Conservation (phyloP, 139 green algal species). For the Mychonastes homosphaera region DNA sequence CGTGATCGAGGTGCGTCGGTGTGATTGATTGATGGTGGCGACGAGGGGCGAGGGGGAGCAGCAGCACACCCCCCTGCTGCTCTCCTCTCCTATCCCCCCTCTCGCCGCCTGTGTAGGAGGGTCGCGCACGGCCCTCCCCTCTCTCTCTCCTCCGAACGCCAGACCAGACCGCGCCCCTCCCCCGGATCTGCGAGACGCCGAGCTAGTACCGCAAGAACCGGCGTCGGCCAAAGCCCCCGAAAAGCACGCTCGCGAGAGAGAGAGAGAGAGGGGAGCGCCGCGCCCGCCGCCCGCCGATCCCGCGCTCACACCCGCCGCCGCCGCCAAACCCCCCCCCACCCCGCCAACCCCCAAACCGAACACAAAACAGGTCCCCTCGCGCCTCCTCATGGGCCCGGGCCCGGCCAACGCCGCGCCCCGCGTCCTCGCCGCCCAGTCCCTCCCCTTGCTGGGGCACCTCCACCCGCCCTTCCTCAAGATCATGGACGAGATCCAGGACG, state of each 20-base stretch:
- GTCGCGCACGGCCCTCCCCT: not conserved
- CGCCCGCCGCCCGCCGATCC: not conserved
- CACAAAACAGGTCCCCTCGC: conserved; percentile 38
- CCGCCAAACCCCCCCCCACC: not conserved
- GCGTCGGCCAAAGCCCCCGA: not conserved
- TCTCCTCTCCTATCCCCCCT: not conserved
- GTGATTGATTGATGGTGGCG: not conserved
- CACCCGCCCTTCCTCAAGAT: conserved; percentile 90
- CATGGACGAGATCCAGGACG: conserved; percentile 76
- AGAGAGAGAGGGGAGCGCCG: not conserved
- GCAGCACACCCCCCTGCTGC: not conserved
- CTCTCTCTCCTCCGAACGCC: not conserved
- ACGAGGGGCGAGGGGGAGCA: no score
- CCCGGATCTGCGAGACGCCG: not conserved
- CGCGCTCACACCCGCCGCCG: not conserved
- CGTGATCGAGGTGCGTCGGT: conserved; percentile 17
- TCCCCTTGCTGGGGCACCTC: conserved; percentile 81
- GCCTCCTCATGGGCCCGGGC: conserved; percentile 76
- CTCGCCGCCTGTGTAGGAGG: no score
- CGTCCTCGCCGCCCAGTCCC: conserved; percentile 58
- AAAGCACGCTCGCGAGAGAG: not conserved
- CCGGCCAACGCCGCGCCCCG: conserved; percentile 71
- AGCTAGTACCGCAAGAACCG: not conserved
- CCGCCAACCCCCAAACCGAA: not conserved
- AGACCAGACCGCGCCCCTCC: not conserved